phyloP scores from a whole-genome alignment of 371 early-diverging fungal species.

The Mortierella sp. region DNA sequence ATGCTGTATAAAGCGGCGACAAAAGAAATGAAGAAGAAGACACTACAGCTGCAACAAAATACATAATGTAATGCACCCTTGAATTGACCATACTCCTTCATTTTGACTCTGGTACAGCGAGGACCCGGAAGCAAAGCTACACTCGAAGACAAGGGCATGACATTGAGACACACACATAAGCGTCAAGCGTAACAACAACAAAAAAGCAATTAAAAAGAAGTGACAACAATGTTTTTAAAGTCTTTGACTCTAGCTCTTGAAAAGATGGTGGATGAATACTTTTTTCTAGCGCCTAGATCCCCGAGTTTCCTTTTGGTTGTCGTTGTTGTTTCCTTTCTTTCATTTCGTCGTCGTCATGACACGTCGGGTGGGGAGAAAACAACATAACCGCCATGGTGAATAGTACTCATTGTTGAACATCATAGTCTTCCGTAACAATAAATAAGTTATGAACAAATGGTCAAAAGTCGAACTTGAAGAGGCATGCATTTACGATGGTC shows the following conservation, averaged over 20 bases:
- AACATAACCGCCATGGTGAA: not conserved
- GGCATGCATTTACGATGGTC: not conserved
- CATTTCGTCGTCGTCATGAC: not conserved
- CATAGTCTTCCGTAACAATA: not conserved
- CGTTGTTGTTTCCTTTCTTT: not conserved
- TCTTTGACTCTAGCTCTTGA: not conserved
- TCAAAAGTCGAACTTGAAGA: not conserved
- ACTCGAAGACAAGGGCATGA: not conserved
- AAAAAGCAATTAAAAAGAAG: not conserved
- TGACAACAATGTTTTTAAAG: not conserved
- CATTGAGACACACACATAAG: not conserved
- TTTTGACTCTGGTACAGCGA: too few species aligned
- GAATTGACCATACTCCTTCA: not conserved
- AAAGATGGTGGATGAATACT: not conserved
- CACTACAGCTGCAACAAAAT: not conserved
- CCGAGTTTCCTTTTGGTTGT: not conserved
- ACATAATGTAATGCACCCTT: not conserved
- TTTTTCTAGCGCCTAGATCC: slow-evolving; percentile 9
- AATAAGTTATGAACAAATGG: not conserved
- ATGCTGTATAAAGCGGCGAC: not conserved
- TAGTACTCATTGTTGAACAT: not conserved
- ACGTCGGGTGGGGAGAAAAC: not conserved
- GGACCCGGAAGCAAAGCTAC: not conserved
- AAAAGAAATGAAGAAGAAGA: not conserved
- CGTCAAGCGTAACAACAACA: not conserved